These are phyloP conservation scores for Nasturtium officinale DNA, from an alignment of 345 rosid genomes.

Conservation along the genomic window DNA sequence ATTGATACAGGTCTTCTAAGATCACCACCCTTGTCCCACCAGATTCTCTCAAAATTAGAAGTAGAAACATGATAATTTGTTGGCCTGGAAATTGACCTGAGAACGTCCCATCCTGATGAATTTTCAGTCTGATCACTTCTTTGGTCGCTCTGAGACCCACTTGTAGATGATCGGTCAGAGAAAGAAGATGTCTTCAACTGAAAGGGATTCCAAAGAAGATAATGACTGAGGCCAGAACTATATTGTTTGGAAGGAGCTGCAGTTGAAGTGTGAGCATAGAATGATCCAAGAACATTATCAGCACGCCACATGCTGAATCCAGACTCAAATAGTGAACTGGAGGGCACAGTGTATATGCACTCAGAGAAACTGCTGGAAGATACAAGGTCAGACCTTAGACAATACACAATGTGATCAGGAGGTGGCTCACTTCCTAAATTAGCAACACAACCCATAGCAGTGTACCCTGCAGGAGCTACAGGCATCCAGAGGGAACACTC, in stretches of 20 bases:
- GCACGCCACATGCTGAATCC: constrained; percentile 96
- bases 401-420: constrained; percentile 77
- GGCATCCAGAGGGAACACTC: constrained; percentile 98
- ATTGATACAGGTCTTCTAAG: constrained; percentile 83
- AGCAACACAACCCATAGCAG: constrained; percentile 88
- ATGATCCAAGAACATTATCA: constrained; percentile 91
- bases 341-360: constrained; percentile 65
- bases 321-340: constrained; percentile 53
- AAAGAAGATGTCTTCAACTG: constrained; percentile 50
- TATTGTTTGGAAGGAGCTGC: constrained; percentile 57
- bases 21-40: constrained; percentile 99
- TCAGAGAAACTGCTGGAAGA: constrained; percentile 82
- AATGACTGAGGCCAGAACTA: constrained; percentile 70
- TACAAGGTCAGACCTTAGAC: constrained; percentile 93
- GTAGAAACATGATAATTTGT: constrained; percentile 68
- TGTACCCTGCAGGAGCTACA: constrained; percentile 87
- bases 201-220: constrained; percentile 74
- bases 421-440: constrained; percentile 82
- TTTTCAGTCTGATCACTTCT: constrained; percentile 50
- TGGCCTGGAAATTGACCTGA: constrained; percentile 75
- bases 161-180: constrained; percentile 43
- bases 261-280: constrained; percentile 76
- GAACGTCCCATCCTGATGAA: constrained; percentile 85
- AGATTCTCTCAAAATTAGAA: constrained; percentile 91
- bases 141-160: constrained; percentile 48